A percentile compares a stretch with the other conserved stretches of the same genome.
phyloP scores from a whole-genome alignment of 768 basidiomycete genomes.

The Hydnomerulius pinastri region DNA sequence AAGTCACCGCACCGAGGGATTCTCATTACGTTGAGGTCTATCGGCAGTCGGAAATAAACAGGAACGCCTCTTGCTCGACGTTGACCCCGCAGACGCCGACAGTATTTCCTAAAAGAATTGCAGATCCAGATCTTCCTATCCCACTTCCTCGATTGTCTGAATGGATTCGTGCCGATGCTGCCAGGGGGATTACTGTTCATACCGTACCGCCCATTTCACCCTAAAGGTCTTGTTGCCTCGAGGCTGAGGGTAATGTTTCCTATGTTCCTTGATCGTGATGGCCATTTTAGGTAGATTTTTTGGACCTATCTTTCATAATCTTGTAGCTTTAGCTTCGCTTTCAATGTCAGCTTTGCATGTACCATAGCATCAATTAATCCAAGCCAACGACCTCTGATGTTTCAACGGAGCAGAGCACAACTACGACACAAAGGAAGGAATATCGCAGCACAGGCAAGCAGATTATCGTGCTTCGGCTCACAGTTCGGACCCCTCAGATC shows the following conservation, averaged over 20 bases:
- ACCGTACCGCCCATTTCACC: constrained; percentile 15
- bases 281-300: too few relatives aligned
- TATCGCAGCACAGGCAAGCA: neutral
- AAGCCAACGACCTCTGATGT: constrained; percentile 2
- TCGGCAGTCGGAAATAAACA: constrained; percentile 29
- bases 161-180: constrained; percentile 52
- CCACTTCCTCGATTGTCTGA: constrained; percentile 51
- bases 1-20: constrained; percentile 18
- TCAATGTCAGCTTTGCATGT: neutral
- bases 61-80: constrained; percentile 14
- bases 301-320: neutral
- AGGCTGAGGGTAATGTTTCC: neutral
- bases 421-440: neutral
- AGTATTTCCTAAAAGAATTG: constrained; percentile 43
- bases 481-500: constrained; percentile 34
- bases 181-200: constrained; percentile 27
- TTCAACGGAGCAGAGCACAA: neutral
- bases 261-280: neutral
- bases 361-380: constrained; percentile 7
- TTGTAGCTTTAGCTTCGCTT: constrained; percentile 3
- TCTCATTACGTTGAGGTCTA: constrained; percentile 37
- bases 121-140: constrained; percentile 57
- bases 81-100: constrained; percentile 14
- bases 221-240: constrained; percentile 9
- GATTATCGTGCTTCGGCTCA: constrained; percentile 16